Evolutionary conservation across 2,329 filamentous ascomycete genomes (phyloP).

Genomic region (Penicillium crustosum): DNA sequence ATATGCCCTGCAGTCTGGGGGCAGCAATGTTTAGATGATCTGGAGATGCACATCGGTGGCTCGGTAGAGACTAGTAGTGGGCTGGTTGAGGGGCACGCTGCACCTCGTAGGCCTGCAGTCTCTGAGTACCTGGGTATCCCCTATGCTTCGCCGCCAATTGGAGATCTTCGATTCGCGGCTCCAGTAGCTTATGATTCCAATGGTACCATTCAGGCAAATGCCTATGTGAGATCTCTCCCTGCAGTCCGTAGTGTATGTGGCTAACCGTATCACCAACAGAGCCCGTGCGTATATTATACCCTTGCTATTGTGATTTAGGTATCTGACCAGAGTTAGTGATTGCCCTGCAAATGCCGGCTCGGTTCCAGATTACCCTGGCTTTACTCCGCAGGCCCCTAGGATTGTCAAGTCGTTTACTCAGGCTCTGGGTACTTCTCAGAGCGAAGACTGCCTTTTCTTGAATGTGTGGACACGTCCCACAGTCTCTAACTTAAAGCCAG

Average conservation of each 20-base stretch:
- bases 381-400: conserved; percentile 20
- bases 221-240: conserved; percentile 13
- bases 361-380: conserved; percentile 22
- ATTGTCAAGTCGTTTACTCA: conserved; percentile 25
- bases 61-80: conserved; percentile 25
- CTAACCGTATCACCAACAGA: conserved; percentile 8
- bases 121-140: conserved; percentile 32
- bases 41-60: conserved; percentile 3
- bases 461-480: conserved; percentile 34
- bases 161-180: conserved; percentile 28
- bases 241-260: not conserved
- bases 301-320: not conserved
- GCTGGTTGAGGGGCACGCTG: conserved; percentile 23
- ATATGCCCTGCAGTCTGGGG: not conserved
- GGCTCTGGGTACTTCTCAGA: conserved; percentile 28
- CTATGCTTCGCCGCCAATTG: conserved; percentile 29
- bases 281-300: conserved; percentile 12
- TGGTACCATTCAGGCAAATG: conserved; percentile 8
- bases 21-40: not conserved
- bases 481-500: conserved; percentile 31
- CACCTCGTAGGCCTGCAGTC: conserved; percentile 15
- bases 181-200: conserved; percentile 21
- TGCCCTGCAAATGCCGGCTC: conserved; percentile 23
- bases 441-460: conserved; percentile 39
- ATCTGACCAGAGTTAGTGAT: conserved; percentile 19